phyloP scores from a whole-genome alignment of 257 asterid genomes.

The Solanum ahanhuiri region DNA sequence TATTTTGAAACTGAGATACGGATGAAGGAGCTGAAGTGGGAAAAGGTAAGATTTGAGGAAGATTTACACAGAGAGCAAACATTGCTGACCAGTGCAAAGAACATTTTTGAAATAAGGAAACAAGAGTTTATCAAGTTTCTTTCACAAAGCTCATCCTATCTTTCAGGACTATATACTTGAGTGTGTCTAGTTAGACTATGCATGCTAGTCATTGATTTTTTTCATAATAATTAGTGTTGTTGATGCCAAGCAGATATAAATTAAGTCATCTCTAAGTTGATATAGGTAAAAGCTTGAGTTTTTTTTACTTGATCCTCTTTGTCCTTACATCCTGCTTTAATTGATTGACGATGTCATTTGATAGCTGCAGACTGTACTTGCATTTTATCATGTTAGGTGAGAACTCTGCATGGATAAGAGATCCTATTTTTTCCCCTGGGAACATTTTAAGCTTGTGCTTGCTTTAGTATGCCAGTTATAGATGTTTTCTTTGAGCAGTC shows the following conservation, averaged over 20 bases:
- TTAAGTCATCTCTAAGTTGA: neutral
- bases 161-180: slow-evolving; percentile 35
- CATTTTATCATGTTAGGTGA: neutral
- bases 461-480: neutral
- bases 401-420: neutral
- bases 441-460: neutral
- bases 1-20: slow-evolving; percentile 29
- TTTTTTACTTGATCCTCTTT: neutral
- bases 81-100: slow-evolving; percentile 29
- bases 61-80: slow-evolving; percentile 57
- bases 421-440: neutral
- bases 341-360: neutral
- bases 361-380: neutral
- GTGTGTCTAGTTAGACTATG: neutral
- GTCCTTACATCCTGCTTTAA: neutral
- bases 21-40: slow-evolving; percentile 55
- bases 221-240: neutral
- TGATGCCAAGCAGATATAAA: neutral
- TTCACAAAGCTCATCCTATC: slow-evolving; percentile 39
- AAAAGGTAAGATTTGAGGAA: slow-evolving; percentile 44
- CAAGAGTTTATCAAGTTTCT: slow-evolving; percentile 41
- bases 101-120: slow-evolving; percentile 49
- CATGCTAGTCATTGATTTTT: neutral
- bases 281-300: neutral
- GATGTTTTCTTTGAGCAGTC: neutral